Evolutionary conservation across 371 early-diverging fungal genomes (phyloP).

Genomic region (Mucor ambiguus): DNA sequence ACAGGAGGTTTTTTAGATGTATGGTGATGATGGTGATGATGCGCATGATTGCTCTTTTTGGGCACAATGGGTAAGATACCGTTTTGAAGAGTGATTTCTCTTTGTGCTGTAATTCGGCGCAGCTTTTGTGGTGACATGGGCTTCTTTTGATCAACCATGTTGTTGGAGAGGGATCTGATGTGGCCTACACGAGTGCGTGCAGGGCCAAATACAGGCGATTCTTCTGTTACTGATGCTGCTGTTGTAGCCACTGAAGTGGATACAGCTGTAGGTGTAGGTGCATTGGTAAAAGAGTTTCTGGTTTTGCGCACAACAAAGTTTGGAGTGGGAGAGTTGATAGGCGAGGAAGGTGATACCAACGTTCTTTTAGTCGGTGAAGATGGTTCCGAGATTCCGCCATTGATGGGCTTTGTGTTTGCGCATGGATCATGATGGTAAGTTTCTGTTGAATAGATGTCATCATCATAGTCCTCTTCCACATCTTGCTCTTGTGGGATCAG

Average conservation of each 20-base stretch:
- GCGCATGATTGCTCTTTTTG: slow-evolving; percentile 1
- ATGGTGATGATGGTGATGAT: slow-evolving; percentile 7
- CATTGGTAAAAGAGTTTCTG: slow-evolving; percentile 1
- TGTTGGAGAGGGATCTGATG: slow-evolving; percentile 18
- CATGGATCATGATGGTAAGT: slow-evolving; percentile 10
- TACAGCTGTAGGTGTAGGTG: background rate
- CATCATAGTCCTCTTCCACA: slow-evolving; percentile 5
- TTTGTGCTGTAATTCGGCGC: slow-evolving; percentile 23
- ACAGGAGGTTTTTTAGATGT: slow-evolving; percentile 2
- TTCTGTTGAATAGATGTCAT: slow-evolving; percentile 1
- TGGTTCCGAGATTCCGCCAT: slow-evolving; percentile 15
- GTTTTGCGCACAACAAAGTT: slow-evolving; percentile 8
- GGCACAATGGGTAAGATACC: slow-evolving; percentile 2
- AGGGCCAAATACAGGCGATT: slow-evolving; percentile 14
- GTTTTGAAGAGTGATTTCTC: slow-evolving; percentile 23
- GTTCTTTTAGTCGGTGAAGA: slow-evolving; percentile 10
- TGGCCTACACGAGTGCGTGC: slow-evolving; percentile 11
- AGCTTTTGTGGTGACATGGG: slow-evolving; percentile 15
- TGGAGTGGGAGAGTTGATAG: slow-evolving; percentile 11
- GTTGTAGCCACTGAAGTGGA: background rate
- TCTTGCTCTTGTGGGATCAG: background rate
- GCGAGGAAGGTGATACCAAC: slow-evolving; percentile 15
- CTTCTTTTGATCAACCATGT: slow-evolving; percentile 11
- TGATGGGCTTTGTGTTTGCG: slow-evolving; percentile 7
- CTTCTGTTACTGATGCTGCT: background rate